Conservation (phyloP, 345 rosid genomes). For the Laguncularia racemosa region DNA sequence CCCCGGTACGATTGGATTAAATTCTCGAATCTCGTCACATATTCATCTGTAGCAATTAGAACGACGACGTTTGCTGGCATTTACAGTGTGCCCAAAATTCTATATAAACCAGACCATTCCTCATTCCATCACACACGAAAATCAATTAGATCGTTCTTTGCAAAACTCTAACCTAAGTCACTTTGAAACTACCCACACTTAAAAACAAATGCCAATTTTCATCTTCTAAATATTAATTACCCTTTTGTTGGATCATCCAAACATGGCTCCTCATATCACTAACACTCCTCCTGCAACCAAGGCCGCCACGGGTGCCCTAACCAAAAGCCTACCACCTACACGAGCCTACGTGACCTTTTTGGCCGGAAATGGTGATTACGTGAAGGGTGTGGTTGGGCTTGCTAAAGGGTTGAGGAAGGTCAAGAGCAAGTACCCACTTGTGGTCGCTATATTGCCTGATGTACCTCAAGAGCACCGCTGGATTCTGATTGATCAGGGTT, state of each 20-base stretch:
- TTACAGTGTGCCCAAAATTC: no score
- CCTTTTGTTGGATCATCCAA: neutral
- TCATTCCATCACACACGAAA: no score
- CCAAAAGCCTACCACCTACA: neutral
- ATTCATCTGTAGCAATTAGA: no score
- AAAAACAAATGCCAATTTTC: neutral
- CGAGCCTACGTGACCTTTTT: conserved; percentile 31
- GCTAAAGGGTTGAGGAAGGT: conserved; percentile 41
- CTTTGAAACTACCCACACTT: neutral
- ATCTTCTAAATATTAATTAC: neutral
- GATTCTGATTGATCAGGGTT: conserved; percentile 26
- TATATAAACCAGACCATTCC: no score
- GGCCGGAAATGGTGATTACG: conserved; percentile 22
- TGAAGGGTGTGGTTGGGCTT: conserved; percentile 37
- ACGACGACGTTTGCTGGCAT: no score
- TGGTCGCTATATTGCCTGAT: conserved; percentile 36
- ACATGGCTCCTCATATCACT: conserved; percentile 12
- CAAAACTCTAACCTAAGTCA: no score
- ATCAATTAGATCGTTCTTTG: neutral
- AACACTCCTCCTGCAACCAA: neutral
- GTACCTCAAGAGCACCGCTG: conserved; percentile 35
- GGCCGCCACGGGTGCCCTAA: neutral
- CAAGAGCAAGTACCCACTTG: conserved; percentile 26
- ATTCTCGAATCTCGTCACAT: no score
- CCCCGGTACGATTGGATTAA: no score